Conservation (phyloP, 495 filamentous ascomycete species). For the Hyaloscypha hepaticicola region DNA sequence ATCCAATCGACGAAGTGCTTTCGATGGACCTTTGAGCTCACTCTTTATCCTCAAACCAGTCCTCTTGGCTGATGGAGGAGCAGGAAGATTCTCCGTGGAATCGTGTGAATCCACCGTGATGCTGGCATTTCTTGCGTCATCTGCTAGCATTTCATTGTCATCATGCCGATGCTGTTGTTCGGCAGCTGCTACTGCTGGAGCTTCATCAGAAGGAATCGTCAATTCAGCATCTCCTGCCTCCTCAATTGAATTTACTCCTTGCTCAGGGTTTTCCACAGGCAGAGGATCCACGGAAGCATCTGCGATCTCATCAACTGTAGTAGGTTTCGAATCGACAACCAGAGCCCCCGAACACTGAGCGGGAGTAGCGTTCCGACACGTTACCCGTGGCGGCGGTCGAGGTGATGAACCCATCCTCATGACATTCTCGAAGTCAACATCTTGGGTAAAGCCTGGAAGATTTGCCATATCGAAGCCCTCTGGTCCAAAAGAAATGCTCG, state of each 20-base stretch:
- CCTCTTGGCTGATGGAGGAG: not conserved
- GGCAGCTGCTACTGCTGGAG: not conserved
- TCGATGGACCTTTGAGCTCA: slow-evolving; percentile 15
- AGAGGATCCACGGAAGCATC: not conserved
- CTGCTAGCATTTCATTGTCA: not conserved
- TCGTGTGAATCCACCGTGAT: not conserved
- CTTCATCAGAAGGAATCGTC: not conserved
- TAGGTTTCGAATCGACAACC: not conserved
- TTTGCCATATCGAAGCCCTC: slow-evolving; percentile 10
- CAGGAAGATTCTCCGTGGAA: not conserved
- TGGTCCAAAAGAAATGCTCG: slow-evolving; percentile 23
- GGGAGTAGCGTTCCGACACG: not conserved
- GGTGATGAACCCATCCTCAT: slow-evolving; percentile 12
- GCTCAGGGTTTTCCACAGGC: not conserved
- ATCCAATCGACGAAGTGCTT: not conserved
- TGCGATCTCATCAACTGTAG: not conserved
- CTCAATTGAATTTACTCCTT: not conserved
- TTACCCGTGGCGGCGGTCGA: not conserved
- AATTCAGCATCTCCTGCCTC: not conserved
- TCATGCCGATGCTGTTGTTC: not conserved
- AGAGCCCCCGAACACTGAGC: not conserved
- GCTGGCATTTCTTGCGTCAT: not conserved
- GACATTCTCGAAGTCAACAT: slow-evolving; percentile 21
- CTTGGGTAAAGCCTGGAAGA: slow-evolving; percentile 27
- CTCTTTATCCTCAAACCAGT: slow-evolving; percentile 9